Evolutionary conservation across 495 filamentous ascomycete species (phyloP).

Genomic region (Pseudoneurospora amorphoporcata): DNA sequence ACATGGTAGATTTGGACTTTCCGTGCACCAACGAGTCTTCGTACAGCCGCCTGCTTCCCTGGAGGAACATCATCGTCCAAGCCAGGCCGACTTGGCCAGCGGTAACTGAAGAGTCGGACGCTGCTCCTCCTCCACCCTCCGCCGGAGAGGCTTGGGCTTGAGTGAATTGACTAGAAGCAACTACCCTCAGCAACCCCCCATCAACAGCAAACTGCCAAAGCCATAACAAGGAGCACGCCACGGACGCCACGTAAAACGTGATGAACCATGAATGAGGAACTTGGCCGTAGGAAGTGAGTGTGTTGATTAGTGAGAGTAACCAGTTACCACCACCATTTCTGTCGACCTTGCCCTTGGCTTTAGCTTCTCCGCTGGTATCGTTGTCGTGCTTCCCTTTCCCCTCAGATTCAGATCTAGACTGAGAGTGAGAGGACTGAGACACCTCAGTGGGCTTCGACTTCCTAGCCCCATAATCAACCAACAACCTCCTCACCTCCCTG

Average conservation of each 20-base stretch:
- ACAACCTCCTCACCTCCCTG: conserved; percentile 24
- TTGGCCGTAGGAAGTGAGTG: conserved; percentile 28
- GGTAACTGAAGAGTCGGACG: not conserved
- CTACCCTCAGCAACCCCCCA: conserved; percentile 39
- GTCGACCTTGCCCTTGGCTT: not conserved
- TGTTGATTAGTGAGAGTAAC: conserved; percentile 19
- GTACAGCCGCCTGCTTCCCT: conserved; percentile 62
- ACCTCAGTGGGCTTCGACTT: conserved; percentile 1
- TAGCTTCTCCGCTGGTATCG: not conserved
- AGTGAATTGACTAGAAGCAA: conserved; percentile 28
- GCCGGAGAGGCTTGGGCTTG: not conserved
- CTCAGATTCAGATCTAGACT: not conserved
- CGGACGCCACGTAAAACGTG: conserved; percentile 72
- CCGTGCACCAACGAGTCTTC: conserved; percentile 58
- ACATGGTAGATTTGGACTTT: conserved; percentile 61
- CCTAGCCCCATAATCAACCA: conserved; percentile 43
- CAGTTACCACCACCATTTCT: not conserved
- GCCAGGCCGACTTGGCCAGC: conserved; percentile 59
- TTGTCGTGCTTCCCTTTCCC: not conserved
- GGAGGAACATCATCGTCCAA: conserved; percentile 62
- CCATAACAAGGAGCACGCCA: conserved; percentile 71
- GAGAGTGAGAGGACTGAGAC: not conserved
- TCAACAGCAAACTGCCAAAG: conserved; percentile 48
- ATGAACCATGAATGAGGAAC: conserved; percentile 84
- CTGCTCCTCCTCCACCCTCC: not conserved